These are phyloP conservation scores for Metschnikowia baotianmanensis DNA, from an alignment of 805 yeast species.

Conservation along the genomic window DNA sequence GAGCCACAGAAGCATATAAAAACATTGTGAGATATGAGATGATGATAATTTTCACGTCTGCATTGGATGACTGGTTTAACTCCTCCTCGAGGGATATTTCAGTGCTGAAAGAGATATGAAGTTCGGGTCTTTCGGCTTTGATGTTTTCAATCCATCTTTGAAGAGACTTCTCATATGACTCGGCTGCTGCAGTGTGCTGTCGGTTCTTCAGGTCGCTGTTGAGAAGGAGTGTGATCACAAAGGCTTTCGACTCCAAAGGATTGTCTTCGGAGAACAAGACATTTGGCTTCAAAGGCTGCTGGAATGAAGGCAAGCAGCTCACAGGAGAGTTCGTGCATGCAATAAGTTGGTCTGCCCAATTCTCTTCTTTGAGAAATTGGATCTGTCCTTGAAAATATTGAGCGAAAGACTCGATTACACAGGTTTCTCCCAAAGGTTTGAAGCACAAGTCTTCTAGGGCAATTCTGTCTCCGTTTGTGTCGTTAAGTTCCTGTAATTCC, in stretches of 20 bases:
- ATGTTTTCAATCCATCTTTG: conserved; percentile 52
- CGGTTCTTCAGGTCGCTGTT: conserved; percentile 49
- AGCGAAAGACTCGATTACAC: conserved; percentile 84
- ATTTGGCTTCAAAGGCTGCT: conserved; percentile 79
- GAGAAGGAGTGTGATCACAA: conserved; percentile 71
- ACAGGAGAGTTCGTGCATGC: conserved; percentile 80
- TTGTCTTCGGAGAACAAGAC: conserved; percentile 56
- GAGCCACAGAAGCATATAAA: conserved; percentile 77
- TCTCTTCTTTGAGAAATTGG: conserved; percentile 41
- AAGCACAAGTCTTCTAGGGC: conserved; percentile 70
- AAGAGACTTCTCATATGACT: conserved; percentile 70
- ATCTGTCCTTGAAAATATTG: conserved; percentile 79
- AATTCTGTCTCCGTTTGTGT: conserved; percentile 22
- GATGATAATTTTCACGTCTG: conserved; percentile 68
- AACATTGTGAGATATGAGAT: conserved; percentile 85
- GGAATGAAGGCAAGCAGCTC: conserved; percentile 83
- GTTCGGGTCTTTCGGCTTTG: conserved; percentile 50
- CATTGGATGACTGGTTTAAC: conserved; percentile 73
- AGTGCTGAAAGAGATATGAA: conserved; percentile 71
- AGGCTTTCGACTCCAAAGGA: conserved; percentile 62
- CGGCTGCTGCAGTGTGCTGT: conserved; percentile 36
- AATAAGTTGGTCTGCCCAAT: conserved; percentile 56
- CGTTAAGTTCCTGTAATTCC: conserved; percentile 35
- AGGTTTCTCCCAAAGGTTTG: conserved; percentile 74
- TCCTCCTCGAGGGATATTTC: conserved; percentile 85